A percentile compares a stretch with the other conserved stretches of the same genome.
Conservation (phyloP, 2,329 filamentous ascomycete genomes). For the Arthroderma sp. region DNA sequence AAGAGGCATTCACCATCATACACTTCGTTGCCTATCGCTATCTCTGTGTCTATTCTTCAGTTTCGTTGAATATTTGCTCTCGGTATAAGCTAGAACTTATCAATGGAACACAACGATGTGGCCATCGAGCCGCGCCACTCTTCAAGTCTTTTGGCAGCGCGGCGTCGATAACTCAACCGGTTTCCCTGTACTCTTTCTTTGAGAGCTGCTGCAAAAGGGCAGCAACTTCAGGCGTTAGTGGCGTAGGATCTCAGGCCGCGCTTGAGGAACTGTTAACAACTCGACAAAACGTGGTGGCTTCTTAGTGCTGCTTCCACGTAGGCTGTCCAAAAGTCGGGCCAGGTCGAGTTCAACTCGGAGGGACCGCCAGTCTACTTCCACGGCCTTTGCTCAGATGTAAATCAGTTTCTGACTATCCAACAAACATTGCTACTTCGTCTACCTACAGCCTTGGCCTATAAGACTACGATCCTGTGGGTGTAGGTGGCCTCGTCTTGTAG, state of each 20-base stretch:
- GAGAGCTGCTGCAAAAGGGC: conserved; percentile 6
- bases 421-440: background rate
- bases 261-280: conserved; percentile 2
- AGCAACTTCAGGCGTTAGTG: conserved; percentile 7
- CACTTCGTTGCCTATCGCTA: conserved; percentile 21
- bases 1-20: conserved; percentile 24
- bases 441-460: conserved; percentile 7
- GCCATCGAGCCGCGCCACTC: conserved; percentile 3
- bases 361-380: background rate
- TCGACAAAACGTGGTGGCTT: background rate
- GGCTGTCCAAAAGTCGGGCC: no score
- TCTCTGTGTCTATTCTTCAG: conserved; percentile 1
- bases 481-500: conserved; percentile 3
- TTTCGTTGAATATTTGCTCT: conserved; percentile 4
- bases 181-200: background rate
- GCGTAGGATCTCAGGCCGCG: conserved; percentile 2
- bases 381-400: background rate
- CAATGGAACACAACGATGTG: conserved; percentile 5
- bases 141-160: conserved; percentile 3
- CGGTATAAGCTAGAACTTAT: conserved; percentile 7
- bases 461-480: conserved; percentile 6
- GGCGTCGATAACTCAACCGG: background rate
- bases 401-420: background rate
- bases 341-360: background rate
- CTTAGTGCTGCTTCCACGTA: conserved; percentile 3